Evolutionary conservation across 2,329 filamentous ascomycete genomes (phyloP).

Genomic region (Graphilbum fragrans): DNA sequence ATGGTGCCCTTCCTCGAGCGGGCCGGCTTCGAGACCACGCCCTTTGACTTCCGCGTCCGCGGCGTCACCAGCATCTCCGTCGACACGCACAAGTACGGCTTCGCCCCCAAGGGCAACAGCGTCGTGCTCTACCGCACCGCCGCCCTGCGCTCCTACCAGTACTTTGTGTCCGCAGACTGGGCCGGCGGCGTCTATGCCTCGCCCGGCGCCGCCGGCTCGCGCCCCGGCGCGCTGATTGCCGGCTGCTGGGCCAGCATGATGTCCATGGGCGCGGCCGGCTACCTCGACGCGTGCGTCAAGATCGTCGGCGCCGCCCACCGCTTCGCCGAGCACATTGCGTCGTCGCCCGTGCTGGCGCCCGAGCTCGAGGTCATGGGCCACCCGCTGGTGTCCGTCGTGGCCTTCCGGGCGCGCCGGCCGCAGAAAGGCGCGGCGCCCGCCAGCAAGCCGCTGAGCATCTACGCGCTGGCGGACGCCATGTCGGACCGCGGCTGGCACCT

Average conservation of each 20-base stretch:
- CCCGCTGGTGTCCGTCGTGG: conserved; percentile 81
- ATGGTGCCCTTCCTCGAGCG: conserved; percentile 82
- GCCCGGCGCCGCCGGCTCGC: conserved; percentile 79
- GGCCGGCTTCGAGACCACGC: conserved; percentile 80
- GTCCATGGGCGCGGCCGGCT: conserved; percentile 75
- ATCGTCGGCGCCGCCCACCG: conserved; percentile 83
- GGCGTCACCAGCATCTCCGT: conserved; percentile 93
- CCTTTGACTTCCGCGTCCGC: conserved; percentile 87
- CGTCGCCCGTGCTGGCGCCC: conserved; percentile 52
- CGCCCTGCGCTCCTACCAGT: conserved; percentile 74
- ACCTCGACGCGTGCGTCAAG: conserved; percentile 72
- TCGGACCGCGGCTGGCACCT: conserved; percentile 80
- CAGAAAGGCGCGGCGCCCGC: not conserved
- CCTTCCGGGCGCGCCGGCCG: conserved; percentile 56
- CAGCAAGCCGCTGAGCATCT: conserved; percentile 61
- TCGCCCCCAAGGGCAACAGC: conserved; percentile 94
- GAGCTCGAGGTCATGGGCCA: conserved; percentile 74
- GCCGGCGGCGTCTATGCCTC: conserved; percentile 91
- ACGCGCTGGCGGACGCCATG: conserved; percentile 90
- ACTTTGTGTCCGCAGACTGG: conserved; percentile 94
- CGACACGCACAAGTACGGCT: conserved; percentile 98
- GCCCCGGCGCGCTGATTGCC: conserved; percentile 87
- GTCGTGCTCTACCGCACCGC: conserved; percentile 81
- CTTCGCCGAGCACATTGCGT: conserved; percentile 62
- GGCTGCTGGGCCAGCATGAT: conserved; percentile 93